phyloP scores from a whole-genome alignment of 2,329 filamentous ascomycete species.

The Talaromyces amestolkiae region DNA sequence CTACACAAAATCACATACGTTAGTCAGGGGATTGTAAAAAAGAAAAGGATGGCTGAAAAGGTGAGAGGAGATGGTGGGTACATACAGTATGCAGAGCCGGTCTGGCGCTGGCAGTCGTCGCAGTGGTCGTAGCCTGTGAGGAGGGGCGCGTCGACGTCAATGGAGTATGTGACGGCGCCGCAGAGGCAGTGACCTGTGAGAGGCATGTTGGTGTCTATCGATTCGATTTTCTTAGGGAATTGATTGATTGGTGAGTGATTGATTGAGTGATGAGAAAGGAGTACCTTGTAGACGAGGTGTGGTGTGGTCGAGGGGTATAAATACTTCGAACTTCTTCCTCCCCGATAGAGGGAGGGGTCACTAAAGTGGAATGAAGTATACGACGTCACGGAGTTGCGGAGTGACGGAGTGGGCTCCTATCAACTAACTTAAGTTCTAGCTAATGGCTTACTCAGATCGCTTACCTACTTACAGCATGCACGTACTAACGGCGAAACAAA shows the following conservation, averaged over 20 bases:
- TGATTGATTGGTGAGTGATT: not conserved
- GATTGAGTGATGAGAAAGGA: not conserved
- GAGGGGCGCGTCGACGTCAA: constrained; percentile 44
- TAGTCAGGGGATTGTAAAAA: too few species aligned
- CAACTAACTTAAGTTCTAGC: too few species aligned
- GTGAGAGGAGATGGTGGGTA: not conserved
- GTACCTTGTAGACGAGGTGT: not conserved
- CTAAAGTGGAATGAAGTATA: not conserved
- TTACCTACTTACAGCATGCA: not conserved
- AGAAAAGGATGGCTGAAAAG: not conserved
- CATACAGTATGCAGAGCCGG: constrained; percentile 62
- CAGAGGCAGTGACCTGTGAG: constrained; percentile 69
- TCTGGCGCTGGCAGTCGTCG: constrained; percentile 70
- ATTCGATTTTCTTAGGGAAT: not conserved
- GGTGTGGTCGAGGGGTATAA: not conserved
- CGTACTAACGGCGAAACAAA: too few species aligned
- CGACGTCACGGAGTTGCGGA: not conserved
- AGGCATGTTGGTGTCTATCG: constrained; percentile 52
- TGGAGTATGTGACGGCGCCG: constrained; percentile 68
- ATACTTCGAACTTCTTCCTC: not conserved
- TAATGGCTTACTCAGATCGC: not conserved
- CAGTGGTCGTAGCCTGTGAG: constrained; percentile 66
- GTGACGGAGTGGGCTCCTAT: not conserved
- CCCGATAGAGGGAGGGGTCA: not conserved
- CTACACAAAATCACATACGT: constrained; percentile 32